Evolutionary conservation across 2,329 filamentous ascomycete genomes (phyloP).

Genomic region (Coleophoma crateriformis): DNA sequence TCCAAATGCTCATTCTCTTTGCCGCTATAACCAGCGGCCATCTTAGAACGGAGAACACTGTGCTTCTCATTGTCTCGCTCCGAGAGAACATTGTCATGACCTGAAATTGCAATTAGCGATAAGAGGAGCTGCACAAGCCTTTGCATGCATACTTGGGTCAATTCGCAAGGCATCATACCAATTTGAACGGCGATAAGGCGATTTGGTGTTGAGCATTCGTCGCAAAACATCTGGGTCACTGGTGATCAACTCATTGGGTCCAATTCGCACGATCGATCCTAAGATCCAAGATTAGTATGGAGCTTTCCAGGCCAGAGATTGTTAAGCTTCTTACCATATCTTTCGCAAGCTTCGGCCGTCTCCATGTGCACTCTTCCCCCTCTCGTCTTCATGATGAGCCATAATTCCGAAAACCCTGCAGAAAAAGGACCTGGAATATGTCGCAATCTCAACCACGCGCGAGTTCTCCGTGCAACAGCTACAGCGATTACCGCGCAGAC

Average conservation of each 20-base stretch:
- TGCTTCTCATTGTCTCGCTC: slow-evolving; percentile 39
- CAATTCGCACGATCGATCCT: slow-evolving; percentile 34
- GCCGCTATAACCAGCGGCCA: slow-evolving; percentile 36
- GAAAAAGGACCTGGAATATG: slow-evolving; percentile 33
- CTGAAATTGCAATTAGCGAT: too few species aligned
- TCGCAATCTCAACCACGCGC: slow-evolving; percentile 31
- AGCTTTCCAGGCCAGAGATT: too few species aligned
- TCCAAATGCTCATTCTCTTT: slow-evolving; percentile 45
- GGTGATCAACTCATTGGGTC: slow-evolving; percentile 31
- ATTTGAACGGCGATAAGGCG: slow-evolving; percentile 27
- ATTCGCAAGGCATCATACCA: slow-evolving; percentile 44
- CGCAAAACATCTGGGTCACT: slow-evolving; percentile 33
- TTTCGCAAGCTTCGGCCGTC: slow-evolving; percentile 28
- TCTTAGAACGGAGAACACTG: slow-evolving; percentile 34
- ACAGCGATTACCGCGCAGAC: not conserved
- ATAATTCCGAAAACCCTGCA: slow-evolving; percentile 33
- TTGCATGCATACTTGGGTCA: slow-evolving; percentile 32
- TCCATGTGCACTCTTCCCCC: slow-evolving; percentile 29
- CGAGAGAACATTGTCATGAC: slow-evolving; percentile 44
- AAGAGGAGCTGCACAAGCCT: too few species aligned
- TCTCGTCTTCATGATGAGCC: slow-evolving; percentile 28
- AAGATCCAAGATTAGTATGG: not conserved
- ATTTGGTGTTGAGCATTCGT: slow-evolving; percentile 31
- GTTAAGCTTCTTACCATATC: slow-evolving; percentile 25
- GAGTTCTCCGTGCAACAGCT: slow-evolving; percentile 1